phyloP scores from a whole-genome alignment of 164 flowering plant species.

The Sextonia rubra region DNA sequence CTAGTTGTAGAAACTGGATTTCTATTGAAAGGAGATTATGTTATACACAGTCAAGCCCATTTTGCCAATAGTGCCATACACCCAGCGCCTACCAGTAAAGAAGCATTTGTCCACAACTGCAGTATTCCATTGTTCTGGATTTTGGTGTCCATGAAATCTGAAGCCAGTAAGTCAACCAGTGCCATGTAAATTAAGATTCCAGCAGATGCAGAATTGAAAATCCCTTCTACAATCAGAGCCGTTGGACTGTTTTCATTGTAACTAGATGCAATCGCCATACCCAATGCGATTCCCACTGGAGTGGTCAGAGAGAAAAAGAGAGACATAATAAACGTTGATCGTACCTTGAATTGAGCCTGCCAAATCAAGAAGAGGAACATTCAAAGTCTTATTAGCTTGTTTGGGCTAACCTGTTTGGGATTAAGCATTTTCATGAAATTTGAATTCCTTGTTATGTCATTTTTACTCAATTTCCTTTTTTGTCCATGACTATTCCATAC shows the following conservation, averaged over 20 bases:
- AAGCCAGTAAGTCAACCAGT: conserved; percentile 39
- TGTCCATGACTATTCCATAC: not conserved
- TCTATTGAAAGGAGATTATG: not conserved
- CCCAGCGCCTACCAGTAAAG: conserved; percentile 35
- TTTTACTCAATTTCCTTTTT: not conserved
- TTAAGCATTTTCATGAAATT: not conserved
- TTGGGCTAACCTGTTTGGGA: not conserved
- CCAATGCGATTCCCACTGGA: conserved; percentile 42
- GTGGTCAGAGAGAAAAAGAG: conserved; percentile 42
- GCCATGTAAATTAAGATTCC: conserved; percentile 49
- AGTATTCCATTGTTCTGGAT: conserved; percentile 27
- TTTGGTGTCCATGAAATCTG: conserved; percentile 35
- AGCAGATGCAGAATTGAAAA: conserved; percentile 37
- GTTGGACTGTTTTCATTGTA: conserved; percentile 34
- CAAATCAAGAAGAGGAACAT: not conserved
- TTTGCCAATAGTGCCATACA: conserved; percentile 38
- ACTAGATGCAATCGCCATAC: conserved; percentile 25
- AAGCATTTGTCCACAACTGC: conserved; percentile 19
- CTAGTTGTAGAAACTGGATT: too few relatives aligned
- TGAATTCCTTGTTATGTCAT: too few relatives aligned
- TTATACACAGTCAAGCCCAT: conserved; percentile 9
- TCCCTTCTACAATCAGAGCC: conserved; percentile 37
- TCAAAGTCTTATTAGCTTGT: not conserved
- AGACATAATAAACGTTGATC: conserved; percentile 20
- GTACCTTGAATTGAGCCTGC: conserved; percentile 34